phyloP scores from a whole-genome alignment of 257 asterid species.

The Agastache rugosa region DNA sequence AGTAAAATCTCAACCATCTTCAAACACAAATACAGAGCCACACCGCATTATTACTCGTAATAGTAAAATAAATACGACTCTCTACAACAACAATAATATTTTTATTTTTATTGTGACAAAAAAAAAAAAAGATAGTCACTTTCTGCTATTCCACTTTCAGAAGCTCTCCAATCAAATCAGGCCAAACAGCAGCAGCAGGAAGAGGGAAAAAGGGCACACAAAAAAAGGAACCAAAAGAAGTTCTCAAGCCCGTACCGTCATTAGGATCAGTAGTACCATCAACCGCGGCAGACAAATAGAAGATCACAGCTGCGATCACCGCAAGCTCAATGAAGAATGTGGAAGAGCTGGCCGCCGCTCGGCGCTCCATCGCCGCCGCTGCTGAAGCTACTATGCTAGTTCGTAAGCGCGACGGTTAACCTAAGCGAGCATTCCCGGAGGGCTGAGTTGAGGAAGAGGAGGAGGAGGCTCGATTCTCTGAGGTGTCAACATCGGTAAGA shows the following conservation, averaged over 20 bases:
- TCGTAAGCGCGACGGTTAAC: slow-evolving; percentile 10
- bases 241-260: slow-evolving; percentile 55
- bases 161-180: slow-evolving; percentile 34
- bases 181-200: slow-evolving; percentile 4
- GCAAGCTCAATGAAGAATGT: slow-evolving; percentile 34
- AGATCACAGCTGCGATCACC: slow-evolving; percentile 45
- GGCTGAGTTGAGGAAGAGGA: slow-evolving; percentile 13
- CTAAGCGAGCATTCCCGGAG: slow-evolving; percentile 40
- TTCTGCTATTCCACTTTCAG: background rate
- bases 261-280: slow-evolving; percentile 67
- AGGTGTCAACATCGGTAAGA: slow-evolving; percentile 61
- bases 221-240: background rate
- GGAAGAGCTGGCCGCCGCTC: slow-evolving; percentile 35
- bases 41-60: slow-evolving; percentile 1
- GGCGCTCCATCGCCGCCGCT: slow-evolving; percentile 49
- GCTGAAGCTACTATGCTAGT: slow-evolving; percentile 17
- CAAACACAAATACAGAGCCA: slow-evolving; percentile 28
- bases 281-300: slow-evolving; percentile 34
- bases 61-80: slow-evolving; percentile 1
- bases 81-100: background rate
- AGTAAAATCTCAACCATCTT: slow-evolving; percentile 22
- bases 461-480: slow-evolving; percentile 37
- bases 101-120: background rate
- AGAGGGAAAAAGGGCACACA: slow-evolving; percentile 7
- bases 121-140: slow-evolving; percentile 3